phyloP scores from a whole-genome alignment of 2,329 filamentous ascomycete genomes.

The Diplodia intermedia region DNA sequence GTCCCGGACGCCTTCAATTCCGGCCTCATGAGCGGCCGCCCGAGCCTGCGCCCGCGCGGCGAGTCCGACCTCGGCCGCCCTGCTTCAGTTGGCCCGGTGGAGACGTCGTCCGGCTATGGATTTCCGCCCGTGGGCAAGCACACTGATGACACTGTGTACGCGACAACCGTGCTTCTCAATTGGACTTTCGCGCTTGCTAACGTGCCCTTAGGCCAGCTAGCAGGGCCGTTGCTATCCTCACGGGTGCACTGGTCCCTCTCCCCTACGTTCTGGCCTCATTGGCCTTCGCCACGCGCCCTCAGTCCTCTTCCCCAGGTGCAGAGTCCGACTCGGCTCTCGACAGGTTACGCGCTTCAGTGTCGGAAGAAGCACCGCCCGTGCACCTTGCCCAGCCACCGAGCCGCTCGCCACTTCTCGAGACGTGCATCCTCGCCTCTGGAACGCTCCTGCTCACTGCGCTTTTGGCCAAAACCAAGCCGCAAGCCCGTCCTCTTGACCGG shows the following conservation, averaged over 20 bases:
- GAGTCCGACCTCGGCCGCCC: conserved; percentile 55
- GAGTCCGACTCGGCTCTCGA: conserved; percentile 27
- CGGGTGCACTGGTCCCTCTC: conserved; percentile 58
- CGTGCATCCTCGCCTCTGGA: conserved; percentile 55
- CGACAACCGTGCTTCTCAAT: conserved; percentile 13
- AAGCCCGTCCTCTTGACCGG: conserved; percentile 45
- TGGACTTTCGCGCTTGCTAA: conserved; percentile 4
- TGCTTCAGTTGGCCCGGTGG: conserved; percentile 16
- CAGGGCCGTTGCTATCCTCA: conserved; percentile 56
- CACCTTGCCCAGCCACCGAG: conserved; percentile 16
- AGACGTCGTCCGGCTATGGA: conserved; percentile 23
- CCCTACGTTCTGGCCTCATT: conserved; percentile 57
- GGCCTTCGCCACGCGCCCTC: conserved; percentile 45
- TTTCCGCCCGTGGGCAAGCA: conserved; percentile 13
- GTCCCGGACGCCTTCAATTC: conserved; percentile 14
- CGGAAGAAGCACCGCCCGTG: conserved; percentile 3
- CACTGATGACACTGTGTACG: conserved; percentile 20
- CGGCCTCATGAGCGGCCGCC: conserved; percentile 37
- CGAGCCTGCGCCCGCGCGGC: conserved; percentile 50
- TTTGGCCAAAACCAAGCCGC: conserved; percentile 44
- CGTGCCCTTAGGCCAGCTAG: conserved; percentile 41
- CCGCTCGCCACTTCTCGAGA: conserved; percentile 49
- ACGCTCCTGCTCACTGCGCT: conserved; percentile 55
- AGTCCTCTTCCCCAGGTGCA: not conserved
- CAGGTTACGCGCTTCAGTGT: conserved; percentile 24